Conservation (phyloP, 768 basidiomycete species). For the Rhizopogon roseolus region DNA sequence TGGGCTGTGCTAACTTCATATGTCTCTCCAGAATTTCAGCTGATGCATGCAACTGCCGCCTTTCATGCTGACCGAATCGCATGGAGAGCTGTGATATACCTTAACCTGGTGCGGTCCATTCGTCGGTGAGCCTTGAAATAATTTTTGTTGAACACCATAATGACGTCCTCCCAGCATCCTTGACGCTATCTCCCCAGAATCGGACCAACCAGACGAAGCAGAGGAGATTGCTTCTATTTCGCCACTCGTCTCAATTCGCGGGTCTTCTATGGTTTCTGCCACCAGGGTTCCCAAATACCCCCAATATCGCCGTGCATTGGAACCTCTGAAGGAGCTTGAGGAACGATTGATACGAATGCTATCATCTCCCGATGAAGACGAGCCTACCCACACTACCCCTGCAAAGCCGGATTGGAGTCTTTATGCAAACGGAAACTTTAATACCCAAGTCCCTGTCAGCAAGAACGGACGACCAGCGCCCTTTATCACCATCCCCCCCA, state of each 20-base stretch:
- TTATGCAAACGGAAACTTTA: conserved; percentile 15
- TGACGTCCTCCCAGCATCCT: conserved; percentile 47
- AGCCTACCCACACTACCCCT: conserved; percentile 49
- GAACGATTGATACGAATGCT: conserved; percentile 63
- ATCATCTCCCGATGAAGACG: conserved; percentile 65
- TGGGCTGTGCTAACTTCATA: conserved; percentile 11
- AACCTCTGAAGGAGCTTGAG: conserved; percentile 68
- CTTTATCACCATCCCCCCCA: conserved; percentile 26
- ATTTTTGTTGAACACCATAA: neutral
- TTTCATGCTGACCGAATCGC: conserved; percentile 79
- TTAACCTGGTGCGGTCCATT: conserved; percentile 81
- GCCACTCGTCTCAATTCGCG: conserved; percentile 46
- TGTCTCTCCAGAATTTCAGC: conserved; percentile 64
- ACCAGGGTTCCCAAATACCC: conserved; percentile 58
- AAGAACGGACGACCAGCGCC: conserved; percentile 43
- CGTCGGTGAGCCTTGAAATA: conserved; percentile 46
- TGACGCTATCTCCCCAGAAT: conserved; percentile 66
- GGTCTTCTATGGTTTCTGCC: conserved; percentile 34
- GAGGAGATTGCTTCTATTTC: conserved; percentile 53
- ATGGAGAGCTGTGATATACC: conserved; percentile 85
- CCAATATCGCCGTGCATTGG: conserved; percentile 53
- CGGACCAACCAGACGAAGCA: conserved; percentile 52
- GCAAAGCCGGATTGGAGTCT: conserved; percentile 34
- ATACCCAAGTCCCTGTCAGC: conserved; percentile 8
- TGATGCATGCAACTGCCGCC: conserved; percentile 70